Conservation (phyloP, 2,329 filamentous ascomycete species). For the Arthrobotrys sinensis region DNA sequence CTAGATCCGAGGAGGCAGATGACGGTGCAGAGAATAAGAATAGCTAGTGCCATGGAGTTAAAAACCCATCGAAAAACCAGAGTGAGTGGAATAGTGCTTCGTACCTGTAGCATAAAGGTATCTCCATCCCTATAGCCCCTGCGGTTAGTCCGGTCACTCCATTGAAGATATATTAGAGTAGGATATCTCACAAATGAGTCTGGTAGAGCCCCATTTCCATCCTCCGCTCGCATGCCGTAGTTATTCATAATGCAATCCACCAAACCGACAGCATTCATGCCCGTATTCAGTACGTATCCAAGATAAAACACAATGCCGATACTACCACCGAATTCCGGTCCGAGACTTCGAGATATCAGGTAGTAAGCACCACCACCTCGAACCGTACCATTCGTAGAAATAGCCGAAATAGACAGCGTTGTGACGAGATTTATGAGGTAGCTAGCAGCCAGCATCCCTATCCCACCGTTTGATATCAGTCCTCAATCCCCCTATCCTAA, state of each 20-base stretch:
- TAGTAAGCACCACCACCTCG: conserved; percentile 91
- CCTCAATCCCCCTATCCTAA: neutral
- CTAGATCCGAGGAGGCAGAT: conserved; percentile 85
- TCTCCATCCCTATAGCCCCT: conserved; percentile 78
- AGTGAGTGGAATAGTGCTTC: neutral
- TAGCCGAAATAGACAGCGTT: conserved; percentile 86
- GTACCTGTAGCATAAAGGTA: conserved; percentile 79
- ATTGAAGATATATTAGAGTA: conserved; percentile 2
- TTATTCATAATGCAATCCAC: conserved; percentile 86
- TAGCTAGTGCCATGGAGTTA: conserved; percentile 66
- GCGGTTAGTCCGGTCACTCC: conserved; percentile 4
- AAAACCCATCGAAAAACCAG: neutral
- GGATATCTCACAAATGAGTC: conserved; percentile 67
- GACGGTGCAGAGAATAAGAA: conserved; percentile 79
- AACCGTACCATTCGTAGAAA: conserved; percentile 90
- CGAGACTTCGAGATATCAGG: conserved; percentile 86
- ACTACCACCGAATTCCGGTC: conserved; percentile 89
- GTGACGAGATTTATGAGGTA: conserved; percentile 88
- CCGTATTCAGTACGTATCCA: conserved; percentile 89
- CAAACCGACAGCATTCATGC: conserved; percentile 87
- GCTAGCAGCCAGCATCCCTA: conserved; percentile 70
- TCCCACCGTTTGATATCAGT: conserved; percentile 8
- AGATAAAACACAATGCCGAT: conserved; percentile 91
- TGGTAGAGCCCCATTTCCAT: conserved; percentile 75
- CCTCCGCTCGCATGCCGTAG: conserved; percentile 74